A percentile compares a stretch with the other conserved stretches of the same genome.
Conservation (phyloP, 2,329 filamentous ascomycete species). For the Claviceps sp. region DNA sequence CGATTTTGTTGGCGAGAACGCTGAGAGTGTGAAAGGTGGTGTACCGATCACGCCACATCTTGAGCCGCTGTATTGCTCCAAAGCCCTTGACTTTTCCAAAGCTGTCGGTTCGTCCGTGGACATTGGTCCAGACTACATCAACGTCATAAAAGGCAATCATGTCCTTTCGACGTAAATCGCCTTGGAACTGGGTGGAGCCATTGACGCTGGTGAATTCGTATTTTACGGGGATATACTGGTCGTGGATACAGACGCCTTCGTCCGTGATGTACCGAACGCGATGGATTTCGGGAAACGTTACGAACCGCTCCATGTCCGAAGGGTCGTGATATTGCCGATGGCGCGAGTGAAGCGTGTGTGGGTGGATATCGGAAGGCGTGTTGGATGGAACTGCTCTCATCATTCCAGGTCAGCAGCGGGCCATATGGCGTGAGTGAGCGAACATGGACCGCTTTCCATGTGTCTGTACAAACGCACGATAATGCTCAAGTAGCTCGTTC, state of each 20-base stretch:
- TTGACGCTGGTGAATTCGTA: slow-evolving; percentile 39
- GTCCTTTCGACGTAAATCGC: slow-evolving; percentile 33
- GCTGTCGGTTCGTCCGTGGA: slow-evolving; percentile 33
- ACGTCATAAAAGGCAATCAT: slow-evolving; percentile 38
- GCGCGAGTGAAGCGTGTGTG: slow-evolving; percentile 35
- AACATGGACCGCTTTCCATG: neutral
- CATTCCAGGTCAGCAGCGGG: neutral
- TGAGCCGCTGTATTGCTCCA: slow-evolving; percentile 37
- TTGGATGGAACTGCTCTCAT: slow-evolving; percentile 29
- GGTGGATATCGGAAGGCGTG: slow-evolving; percentile 29
- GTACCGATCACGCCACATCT: slow-evolving; percentile 37
- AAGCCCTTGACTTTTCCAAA: slow-evolving; percentile 37
- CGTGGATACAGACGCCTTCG: slow-evolving; percentile 32
- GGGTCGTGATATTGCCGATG: slow-evolving; percentile 37
- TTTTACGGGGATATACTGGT: slow-evolving; percentile 32
- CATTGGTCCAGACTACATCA: slow-evolving; percentile 38
- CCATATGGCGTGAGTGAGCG: neutral
- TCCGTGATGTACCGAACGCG: slow-evolving; percentile 33
- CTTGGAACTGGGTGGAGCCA: slow-evolving; percentile 33
- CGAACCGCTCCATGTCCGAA: slow-evolving; percentile 33
- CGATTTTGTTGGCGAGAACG: slow-evolving; percentile 32
- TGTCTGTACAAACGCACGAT: slow-evolving; percentile 19
- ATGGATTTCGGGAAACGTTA: slow-evolving; percentile 34
- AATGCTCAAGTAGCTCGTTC: slow-evolving; percentile 38
- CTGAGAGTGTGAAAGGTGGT: slow-evolving; percentile 34